Conservation (phyloP, 2,329 filamentous ascomycete species). For the Biscogniauxia sp. region DNA sequence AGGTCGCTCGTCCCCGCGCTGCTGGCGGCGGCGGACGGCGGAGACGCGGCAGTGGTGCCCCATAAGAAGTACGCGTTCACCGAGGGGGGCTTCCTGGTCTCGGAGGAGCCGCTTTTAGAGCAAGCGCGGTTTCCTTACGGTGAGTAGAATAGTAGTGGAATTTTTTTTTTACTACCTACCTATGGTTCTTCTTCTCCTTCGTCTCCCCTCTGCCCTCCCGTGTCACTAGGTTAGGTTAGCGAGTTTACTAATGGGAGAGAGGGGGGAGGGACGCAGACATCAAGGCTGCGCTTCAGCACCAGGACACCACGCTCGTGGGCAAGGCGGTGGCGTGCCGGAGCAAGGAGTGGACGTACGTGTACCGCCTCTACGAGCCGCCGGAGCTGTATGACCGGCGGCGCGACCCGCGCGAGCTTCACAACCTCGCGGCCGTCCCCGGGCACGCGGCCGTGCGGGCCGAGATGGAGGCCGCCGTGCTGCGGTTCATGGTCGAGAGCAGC, state of each 20-base stretch:
- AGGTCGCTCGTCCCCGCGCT: slow-evolving; percentile 19
- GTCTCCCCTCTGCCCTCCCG: too few relatives aligned
- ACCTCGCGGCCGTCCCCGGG: background rate
- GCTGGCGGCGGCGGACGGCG: too few relatives aligned
- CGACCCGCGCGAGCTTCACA: background rate
- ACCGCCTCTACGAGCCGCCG: slow-evolving; percentile 25
- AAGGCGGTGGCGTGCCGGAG: slow-evolving; percentile 35
- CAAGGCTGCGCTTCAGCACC: slow-evolving; percentile 44
- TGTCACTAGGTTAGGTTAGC: too few relatives aligned
- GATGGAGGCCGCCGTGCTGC: background rate
- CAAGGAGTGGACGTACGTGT: slow-evolving; percentile 41
- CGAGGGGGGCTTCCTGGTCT: slow-evolving; percentile 43
- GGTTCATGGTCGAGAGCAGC: too few relatives aligned
- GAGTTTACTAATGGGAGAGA: too few relatives aligned
- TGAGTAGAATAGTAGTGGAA: background rate
- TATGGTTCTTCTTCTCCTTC: background rate
- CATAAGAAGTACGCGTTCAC: slow-evolving; percentile 43
- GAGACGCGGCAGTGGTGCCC: slow-evolving; percentile 1
- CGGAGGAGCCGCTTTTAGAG: slow-evolving; percentile 45
- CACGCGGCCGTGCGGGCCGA: background rate
- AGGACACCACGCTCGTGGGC: slow-evolving; percentile 41
- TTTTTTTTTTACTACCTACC: background rate
- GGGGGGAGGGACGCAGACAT: slow-evolving; percentile 20
- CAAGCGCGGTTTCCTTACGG: slow-evolving; percentile 44
- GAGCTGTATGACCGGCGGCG: background rate